Conservation (phyloP, 148 eudicot genomes). For the Dysphania ambrosioides region DNA sequence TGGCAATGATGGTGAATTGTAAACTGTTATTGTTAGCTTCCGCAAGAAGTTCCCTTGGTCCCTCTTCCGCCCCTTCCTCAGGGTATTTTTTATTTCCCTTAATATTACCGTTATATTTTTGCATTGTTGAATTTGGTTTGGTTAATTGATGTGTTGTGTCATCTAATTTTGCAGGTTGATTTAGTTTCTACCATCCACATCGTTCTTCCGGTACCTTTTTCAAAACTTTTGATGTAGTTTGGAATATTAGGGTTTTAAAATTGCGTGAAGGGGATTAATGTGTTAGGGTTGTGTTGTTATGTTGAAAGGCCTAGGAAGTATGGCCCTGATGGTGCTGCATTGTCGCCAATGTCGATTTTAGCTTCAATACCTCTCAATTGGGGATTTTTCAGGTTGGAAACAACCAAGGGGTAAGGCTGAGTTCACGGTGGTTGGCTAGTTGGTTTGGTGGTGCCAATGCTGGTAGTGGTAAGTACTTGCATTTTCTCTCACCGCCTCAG, state of each 20-base stretch:
- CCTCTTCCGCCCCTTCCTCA: constrained; percentile 73
- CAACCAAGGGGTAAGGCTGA: constrained; percentile 48
- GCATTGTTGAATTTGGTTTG: background rate
- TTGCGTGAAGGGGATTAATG: constrained; percentile 10
- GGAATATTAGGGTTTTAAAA: constrained; percentile 31
- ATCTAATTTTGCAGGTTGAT: constrained; percentile 66
- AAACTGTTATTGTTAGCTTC: constrained; percentile 83
- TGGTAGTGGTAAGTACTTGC: no score
- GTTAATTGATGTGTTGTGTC: background rate
- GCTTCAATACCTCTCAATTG: constrained; percentile 84
- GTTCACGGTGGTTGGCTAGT: no score
- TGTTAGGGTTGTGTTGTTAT: constrained; percentile 13
- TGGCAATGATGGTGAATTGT: constrained; percentile 46
- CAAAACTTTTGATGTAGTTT: constrained; percentile 8
- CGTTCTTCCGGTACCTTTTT: constrained; percentile 30
- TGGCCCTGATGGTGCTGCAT: constrained; percentile 65
- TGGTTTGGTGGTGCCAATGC: no score
- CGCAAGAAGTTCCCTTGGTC: constrained; percentile 96
- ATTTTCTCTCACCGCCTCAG: no score
- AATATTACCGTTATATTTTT: background rate
- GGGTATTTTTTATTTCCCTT: constrained; percentile 36
- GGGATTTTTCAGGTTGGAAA: constrained; percentile 79
- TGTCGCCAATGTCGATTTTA: constrained; percentile 91
- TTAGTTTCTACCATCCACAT: constrained; percentile 96
- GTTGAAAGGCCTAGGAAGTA: constrained; percentile 75